Percentiles rank a stretch among this genome's conserved stretches.
phyloP scores from a whole-genome alignment of 306 rosid species.

The Coriaria nepalensis region DNA sequence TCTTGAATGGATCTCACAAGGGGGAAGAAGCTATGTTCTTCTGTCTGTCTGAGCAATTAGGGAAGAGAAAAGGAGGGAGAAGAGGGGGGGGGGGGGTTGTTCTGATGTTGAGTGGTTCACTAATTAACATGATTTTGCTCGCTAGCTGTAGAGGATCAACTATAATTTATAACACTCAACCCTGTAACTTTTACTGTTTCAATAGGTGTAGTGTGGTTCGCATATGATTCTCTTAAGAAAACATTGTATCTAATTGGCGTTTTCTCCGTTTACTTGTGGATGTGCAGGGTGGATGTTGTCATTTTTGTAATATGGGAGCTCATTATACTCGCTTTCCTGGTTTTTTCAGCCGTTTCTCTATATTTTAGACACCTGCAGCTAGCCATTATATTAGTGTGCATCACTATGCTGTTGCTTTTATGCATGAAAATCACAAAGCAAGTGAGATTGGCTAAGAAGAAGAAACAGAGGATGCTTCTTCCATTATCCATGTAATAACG shows the following conservation, averaged over 20 bases:
- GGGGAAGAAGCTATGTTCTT: too few relatives aligned
- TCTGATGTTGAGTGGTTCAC: too few relatives aligned
- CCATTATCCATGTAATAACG: slow-evolving; percentile 77
- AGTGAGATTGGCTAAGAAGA: slow-evolving; percentile 87
- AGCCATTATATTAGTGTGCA: slow-evolving; percentile 58
- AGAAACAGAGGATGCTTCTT: slow-evolving; percentile 99
- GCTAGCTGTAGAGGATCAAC: too few relatives aligned
- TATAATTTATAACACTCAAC: too few relatives aligned
- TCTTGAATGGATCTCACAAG: too few relatives aligned
- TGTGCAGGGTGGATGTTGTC: slow-evolving; percentile 97
- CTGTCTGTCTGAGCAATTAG: too few relatives aligned
- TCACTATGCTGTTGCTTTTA: slow-evolving; percentile 65
- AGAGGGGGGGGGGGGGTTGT: too few relatives aligned
- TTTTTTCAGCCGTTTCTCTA: slow-evolving; percentile 78
- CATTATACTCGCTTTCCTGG: slow-evolving; percentile 80
- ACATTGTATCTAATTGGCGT: slow-evolving; percentile 5
- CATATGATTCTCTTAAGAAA: not conserved
- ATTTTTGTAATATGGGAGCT: slow-evolving; percentile 97
- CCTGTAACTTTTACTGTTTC: too few relatives aligned
- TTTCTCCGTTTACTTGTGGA: slow-evolving; percentile 15
- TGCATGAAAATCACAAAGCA: slow-evolving; percentile 95
- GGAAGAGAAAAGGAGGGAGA: too few relatives aligned
- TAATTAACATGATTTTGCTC: too few relatives aligned
- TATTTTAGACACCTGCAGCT: slow-evolving; percentile 81
- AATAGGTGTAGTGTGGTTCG: too few relatives aligned